phyloP scores from a whole-genome alignment of 2,329 filamentous ascomycete genomes.

The Aaosphaeria arxii region DNA sequence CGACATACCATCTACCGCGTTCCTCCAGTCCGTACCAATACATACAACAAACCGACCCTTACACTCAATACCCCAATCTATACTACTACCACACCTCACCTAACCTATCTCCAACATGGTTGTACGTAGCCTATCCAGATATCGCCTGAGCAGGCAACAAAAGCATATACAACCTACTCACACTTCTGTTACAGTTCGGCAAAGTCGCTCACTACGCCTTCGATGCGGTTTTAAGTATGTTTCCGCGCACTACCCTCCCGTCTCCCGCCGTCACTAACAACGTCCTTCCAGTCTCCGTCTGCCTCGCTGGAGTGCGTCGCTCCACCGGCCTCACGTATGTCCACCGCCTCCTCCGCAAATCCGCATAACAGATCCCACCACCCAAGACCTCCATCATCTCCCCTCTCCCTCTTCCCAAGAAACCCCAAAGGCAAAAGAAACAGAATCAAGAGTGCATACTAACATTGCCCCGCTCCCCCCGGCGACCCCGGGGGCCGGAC shows the following conservation, averaged over 20 bases:
- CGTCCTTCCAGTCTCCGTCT: constrained; percentile 71
- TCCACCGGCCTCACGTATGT: constrained; percentile 96
- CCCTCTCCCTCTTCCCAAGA: background rate
- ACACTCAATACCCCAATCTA: background rate
- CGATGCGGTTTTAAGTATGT: constrained; percentile 86
- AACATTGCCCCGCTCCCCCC: constrained; percentile 40
- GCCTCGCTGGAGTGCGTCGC: constrained; percentile 94
- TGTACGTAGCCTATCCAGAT: constrained; percentile 15
- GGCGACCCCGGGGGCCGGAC: constrained; percentile 36
- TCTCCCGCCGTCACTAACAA: constrained; percentile 10
- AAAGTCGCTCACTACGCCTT: constrained; percentile 92
- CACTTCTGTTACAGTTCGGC: constrained; percentile 74
- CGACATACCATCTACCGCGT: too few species aligned
- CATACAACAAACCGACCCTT: too few species aligned
- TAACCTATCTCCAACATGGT: constrained; percentile 26
- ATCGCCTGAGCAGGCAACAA: background rate
- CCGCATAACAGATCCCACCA: background rate
- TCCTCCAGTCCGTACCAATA: too few species aligned
- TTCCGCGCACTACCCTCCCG: background rate
- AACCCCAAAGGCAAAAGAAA: background rate
- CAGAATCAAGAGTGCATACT: constrained; percentile 27
- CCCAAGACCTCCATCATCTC: background rate
- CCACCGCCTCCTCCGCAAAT: constrained; percentile 6
- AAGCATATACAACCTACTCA: background rate
- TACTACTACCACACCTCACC: background rate